Base-by-base conservation (phyloP, 345 rosid genomes). In the Hibiscus tridactylites region DNA sequence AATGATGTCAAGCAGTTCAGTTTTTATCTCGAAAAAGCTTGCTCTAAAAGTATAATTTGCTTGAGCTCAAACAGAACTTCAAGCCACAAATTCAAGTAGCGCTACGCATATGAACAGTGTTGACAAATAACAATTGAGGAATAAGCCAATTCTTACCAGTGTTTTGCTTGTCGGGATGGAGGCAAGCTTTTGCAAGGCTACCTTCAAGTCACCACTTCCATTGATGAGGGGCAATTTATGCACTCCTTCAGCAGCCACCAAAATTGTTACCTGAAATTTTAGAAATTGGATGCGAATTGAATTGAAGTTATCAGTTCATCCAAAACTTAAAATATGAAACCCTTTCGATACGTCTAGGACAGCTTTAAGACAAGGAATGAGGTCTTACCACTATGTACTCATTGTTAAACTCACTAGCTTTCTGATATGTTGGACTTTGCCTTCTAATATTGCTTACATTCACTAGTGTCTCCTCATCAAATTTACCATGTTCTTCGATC, bases 401-500 rank as follows among this genome's bases (percentile, higher is more conserved):
- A 72, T 90, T 92, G 83, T 84, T 88, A 71, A 88, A 89, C 63
- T 88, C 97, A 69, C 74, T 85, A 61, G 87, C 80, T 84, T 82
- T 85, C 65, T 66, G 82, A 74, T 77, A 83, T 52, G 39, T 54
- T 5, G 92, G 77, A 77, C 90, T 89, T 79, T 86, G 89, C 78
- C 82, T 86, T 79, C 81, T 87, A 13, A 92, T 87, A 81, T 77
- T 89, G 81, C 90, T 89, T 57, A 95, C 96, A 75, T 92, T 95
- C 66, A 92, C 96, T 39, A 90, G 97, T 12, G 97, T 95, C 81
- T 92, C 97, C 79, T 95, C 97, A 17, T 92, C 96, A 66, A 95
- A 92, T 79, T 95, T 90, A 0, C 97, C 97, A 42, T 97, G 80
- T 78, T 92, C 99, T 90, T 95, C 97, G 73, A 92, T 92, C 39